Evolutionary conservation across 768 basidiomycete genomes (phyloP), one percentile per base, ranked within the genome.

Genomic region (Kwoniella pini): DNA sequence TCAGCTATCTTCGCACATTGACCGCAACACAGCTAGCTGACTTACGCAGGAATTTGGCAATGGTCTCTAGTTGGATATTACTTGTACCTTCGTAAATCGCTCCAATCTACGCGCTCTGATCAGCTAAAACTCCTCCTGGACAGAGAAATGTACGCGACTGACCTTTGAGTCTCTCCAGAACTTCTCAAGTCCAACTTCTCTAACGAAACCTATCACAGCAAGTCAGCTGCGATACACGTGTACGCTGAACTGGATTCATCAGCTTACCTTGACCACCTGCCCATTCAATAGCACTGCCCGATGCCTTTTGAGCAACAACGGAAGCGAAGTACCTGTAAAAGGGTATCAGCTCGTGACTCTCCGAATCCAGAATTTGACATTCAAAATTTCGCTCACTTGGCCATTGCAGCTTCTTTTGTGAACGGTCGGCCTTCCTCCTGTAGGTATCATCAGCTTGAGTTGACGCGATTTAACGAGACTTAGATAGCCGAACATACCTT

Each of bases 1-100:
- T 15, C 6, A 7, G 9, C 3, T 10, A 57, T 57, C 44, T 48
- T 7, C 45, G 3, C n/a, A 17, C 10, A 43, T 40, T n/a, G 19
- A 12, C 45, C 1, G 33, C 33, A 15, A 36, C 33, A n/a, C n/a
- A n/a, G n/a, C n/a, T n/a, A 7, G 33, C 33, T 36, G 30, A 71
- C 69, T 65, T 58, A 71, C 77, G 89, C 56, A 95, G 84, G 63
- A 88, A 86, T 80, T 88, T 95, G 4, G 93, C 90, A 70, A 99
- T 96, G 0, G 96, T 99, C 79, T 94, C 88, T 31, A 97, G 81
- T 77, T 98, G 96, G 60, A 99, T 98, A 77, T 98, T 99, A n/a
- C 89, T 91, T 43, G 95, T 97, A 38, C 95, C 78, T 55, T 80
- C 79, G 69, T 80, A 80, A 51, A 81, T 77, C 3, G 79, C 78